Evolutionary conservation across 1,284 basidiomycete genomes (phyloP).

Genomic region (Trichosporon asahii): DNA sequence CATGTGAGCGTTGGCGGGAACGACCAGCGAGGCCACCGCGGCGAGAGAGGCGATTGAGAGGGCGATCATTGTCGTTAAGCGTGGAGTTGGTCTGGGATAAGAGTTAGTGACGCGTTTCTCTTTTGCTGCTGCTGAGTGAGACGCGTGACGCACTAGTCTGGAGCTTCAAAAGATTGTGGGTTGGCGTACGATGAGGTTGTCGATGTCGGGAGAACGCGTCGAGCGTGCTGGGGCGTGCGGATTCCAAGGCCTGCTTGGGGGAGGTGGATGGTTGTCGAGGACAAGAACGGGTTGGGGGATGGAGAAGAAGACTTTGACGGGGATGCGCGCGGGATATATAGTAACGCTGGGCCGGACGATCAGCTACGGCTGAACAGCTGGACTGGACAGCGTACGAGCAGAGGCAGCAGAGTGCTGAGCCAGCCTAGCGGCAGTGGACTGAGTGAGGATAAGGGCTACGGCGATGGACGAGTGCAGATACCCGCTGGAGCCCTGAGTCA

Average conservation of each 20-base stretch:
- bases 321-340: not conserved
- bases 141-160: not conserved
- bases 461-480: not conserved
- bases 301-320: not conserved
- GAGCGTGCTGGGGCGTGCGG: not conserved
- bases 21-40: slow-evolving; percentile 19
- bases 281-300: not conserved
- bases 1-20: slow-evolving; percentile 39
- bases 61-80: not conserved
- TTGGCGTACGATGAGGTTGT: not conserved
- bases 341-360: not conserved
- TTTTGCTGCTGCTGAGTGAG: not conserved
- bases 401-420: not conserved
- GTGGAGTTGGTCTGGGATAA: not conserved
- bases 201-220: slow-evolving; percentile 4
- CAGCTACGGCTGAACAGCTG: no score
- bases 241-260: slow-evolving; percentile 4
- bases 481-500: not conserved
- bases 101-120: not conserved
- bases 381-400: not conserved
- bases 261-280: not conserved
- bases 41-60: slow-evolving; percentile 4
- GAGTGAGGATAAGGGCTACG: not conserved
- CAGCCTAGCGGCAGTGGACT: not conserved
- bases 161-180: not conserved